These are phyloP conservation scores for Podospora didyma DNA, from an alignment of 495 filamentous ascomycete genomes.

Conservation along the genomic window DNA sequence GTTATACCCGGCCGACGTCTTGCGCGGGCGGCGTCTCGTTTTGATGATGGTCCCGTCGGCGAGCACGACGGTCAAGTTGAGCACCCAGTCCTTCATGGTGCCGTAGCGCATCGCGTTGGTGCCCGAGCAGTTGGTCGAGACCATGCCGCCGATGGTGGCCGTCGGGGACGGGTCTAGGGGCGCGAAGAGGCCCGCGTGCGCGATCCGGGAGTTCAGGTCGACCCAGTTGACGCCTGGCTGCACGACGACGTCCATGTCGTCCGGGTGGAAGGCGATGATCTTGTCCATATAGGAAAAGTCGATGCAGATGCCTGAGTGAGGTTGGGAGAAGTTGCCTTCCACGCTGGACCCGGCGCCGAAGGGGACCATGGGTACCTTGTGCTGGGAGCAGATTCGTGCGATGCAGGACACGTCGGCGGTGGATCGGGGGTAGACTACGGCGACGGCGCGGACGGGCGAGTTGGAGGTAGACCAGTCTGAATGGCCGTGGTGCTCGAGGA, in stretches of 20 bases:
- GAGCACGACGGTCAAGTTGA: conserved; percentile 73
- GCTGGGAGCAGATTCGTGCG: conserved; percentile 70
- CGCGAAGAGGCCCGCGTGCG: conserved; percentile 73
- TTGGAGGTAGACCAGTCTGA: conserved; percentile 87
- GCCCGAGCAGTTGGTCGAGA: conserved; percentile 72
- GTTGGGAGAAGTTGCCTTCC: conserved; percentile 82
- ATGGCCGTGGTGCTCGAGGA: conserved; percentile 72
- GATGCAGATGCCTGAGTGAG: conserved; percentile 75
- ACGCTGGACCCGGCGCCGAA: conserved; percentile 82
- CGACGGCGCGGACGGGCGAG: conserved; percentile 63
- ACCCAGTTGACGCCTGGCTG: conserved; percentile 86
- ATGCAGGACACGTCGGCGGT: conserved; percentile 78
- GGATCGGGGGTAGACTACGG: conserved; percentile 66
- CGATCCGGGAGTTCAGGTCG: conserved; percentile 71
- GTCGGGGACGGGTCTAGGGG: conserved; percentile 70
- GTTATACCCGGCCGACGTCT: conserved; percentile 76
- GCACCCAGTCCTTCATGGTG: conserved; percentile 81
- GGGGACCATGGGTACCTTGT: conserved; percentile 77
- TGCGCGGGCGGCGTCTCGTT: conserved; percentile 65
- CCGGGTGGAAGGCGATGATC: conserved; percentile 68
- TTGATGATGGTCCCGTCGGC: conserved; percentile 74
- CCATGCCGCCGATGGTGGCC: conserved; percentile 65
- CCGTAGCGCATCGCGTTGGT: conserved; percentile 78
- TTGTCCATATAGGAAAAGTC: conserved; percentile 82
- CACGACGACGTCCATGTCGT: conserved; percentile 87